phyloP scores from a whole-genome alignment of 192 early-diverging fungal genomes.

The Radiomyces spectabilis region DNA sequence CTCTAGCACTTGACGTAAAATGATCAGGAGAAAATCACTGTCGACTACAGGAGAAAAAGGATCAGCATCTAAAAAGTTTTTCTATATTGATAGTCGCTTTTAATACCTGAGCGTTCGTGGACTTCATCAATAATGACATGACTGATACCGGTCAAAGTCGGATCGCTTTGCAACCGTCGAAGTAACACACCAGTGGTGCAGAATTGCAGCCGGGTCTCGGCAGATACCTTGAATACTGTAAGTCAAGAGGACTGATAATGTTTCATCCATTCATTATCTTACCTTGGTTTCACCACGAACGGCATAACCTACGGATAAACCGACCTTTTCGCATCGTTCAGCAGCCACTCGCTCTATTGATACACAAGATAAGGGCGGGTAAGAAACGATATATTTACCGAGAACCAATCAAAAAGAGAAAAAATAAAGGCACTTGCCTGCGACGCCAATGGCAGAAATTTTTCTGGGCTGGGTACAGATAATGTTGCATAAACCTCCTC shows the following conservation, averaged over 20 bases:
- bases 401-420: constrained; percentile 33
- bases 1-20: constrained; percentile 51
- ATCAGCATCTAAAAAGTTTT: neutral
- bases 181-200: constrained; percentile 60
- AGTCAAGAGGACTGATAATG: neutral
- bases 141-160: constrained; percentile 51
- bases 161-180: constrained; percentile 57
- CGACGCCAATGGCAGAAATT: constrained; percentile 25
- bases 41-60: constrained; percentile 37
- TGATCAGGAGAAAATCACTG: constrained; percentile 66
- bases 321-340: constrained; percentile 19
- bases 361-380: constrained; percentile 61
- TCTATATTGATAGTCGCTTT: neutral
- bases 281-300: constrained; percentile 28
- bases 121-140: constrained; percentile 79
- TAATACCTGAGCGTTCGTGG: constrained; percentile 54
- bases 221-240: neutral
- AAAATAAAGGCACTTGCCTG: constrained; percentile 2
- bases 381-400: constrained; percentile 62
- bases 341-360: constrained; percentile 30
- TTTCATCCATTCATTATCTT: neutral
- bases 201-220: constrained; percentile 15
- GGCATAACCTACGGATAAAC: constrained; percentile 27
- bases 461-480: constrained; percentile 56
- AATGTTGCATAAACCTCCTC: constrained; percentile 43